Percentiles rank a stretch among this genome's conserved stretches.
phyloP scores from a whole-genome alignment of 495 filamentous ascomycete species.

The Staphylotrichum longicolle region DNA sequence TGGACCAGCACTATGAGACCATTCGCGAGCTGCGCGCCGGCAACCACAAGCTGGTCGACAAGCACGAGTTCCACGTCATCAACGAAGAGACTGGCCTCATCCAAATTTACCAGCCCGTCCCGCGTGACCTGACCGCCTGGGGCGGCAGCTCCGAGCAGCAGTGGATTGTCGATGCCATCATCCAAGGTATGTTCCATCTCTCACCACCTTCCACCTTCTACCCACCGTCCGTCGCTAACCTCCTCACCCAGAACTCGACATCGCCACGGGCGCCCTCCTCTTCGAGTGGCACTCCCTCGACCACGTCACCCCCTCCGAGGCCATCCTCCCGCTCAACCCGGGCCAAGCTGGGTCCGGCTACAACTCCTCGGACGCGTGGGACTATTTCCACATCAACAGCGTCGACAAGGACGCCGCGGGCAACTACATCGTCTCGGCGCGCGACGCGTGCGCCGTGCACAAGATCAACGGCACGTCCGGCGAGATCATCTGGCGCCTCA shows the following conservation, averaged over 20 bases:
- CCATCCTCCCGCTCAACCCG: slow-evolving; percentile 51
- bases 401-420: slow-evolving; percentile 58
- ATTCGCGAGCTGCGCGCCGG: slow-evolving; percentile 53
- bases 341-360: slow-evolving; percentile 53
- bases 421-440: slow-evolving; percentile 60
- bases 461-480: slow-evolving; percentile 60
- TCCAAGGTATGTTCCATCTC: slow-evolving; percentile 44
- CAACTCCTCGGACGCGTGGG: slow-evolving; percentile 51
- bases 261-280: slow-evolving; percentile 37
- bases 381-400: slow-evolving; percentile 66
- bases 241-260: slow-evolving; percentile 35
- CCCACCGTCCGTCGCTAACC: slow-evolving; percentile 28
- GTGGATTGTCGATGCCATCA: slow-evolving; percentile 52
- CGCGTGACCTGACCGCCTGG: slow-evolving; percentile 41
- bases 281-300: slow-evolving; percentile 43
- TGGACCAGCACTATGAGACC: slow-evolving; percentile 55
- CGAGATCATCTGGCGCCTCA: slow-evolving; percentile 56
- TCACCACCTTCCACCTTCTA: background rate
- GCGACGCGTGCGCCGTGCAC: slow-evolving; percentile 57
- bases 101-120: slow-evolving; percentile 46
- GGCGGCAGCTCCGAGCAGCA: slow-evolving; percentile 43
- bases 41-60: slow-evolving; percentile 52
- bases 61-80: slow-evolving; percentile 55
- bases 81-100: slow-evolving; percentile 51
- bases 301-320: slow-evolving; percentile 45